Evolutionary conservation across 768 basidiomycete genomes (phyloP).

Genomic region (Trametes maxima): DNA sequence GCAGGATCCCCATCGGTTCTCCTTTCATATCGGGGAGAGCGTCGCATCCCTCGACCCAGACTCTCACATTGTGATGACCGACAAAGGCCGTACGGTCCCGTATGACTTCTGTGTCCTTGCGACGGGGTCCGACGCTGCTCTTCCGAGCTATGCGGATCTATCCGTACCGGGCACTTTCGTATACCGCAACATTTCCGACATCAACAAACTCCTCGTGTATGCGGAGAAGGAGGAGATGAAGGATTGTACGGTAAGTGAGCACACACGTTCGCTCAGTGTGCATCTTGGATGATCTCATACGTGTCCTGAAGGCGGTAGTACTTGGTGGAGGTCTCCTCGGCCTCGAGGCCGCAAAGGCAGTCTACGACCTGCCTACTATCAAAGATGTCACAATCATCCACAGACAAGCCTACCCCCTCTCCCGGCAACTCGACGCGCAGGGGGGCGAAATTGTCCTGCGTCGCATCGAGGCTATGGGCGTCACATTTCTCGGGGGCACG

Average conservation of each 20-base stretch:
- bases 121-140: slow-evolving; percentile 66
- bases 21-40: slow-evolving; percentile 52
- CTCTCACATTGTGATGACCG: slow-evolving; percentile 48
- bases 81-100: slow-evolving; percentile 43
- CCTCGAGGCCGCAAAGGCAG: slow-evolving; percentile 74
- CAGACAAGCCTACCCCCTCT: slow-evolving; percentile 53
- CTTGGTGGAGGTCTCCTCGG: slow-evolving; percentile 75
- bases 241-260: slow-evolving; percentile 17
- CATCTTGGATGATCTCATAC: neutral
- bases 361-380: slow-evolving; percentile 56
- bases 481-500: slow-evolving; percentile 51
- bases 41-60: slow-evolving; percentile 43
- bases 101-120: slow-evolving; percentile 71
- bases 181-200: slow-evolving; percentile 71
- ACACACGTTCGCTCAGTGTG: neutral
- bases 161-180: slow-evolving; percentile 62
- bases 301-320: slow-evolving; percentile 42
- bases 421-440: slow-evolving; percentile 58
- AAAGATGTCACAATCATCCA: slow-evolving; percentile 55
- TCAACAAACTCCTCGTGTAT: slow-evolving; percentile 65
- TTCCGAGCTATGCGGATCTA: slow-evolving; percentile 58
- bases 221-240: slow-evolving; percentile 48
- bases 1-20: slow-evolving; percentile 58
- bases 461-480: slow-evolving; percentile 61
- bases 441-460: slow-evolving; percentile 63